phyloP scores from a whole-genome alignment of 345 rosid genomes.

The Syzygium oleosum region DNA sequence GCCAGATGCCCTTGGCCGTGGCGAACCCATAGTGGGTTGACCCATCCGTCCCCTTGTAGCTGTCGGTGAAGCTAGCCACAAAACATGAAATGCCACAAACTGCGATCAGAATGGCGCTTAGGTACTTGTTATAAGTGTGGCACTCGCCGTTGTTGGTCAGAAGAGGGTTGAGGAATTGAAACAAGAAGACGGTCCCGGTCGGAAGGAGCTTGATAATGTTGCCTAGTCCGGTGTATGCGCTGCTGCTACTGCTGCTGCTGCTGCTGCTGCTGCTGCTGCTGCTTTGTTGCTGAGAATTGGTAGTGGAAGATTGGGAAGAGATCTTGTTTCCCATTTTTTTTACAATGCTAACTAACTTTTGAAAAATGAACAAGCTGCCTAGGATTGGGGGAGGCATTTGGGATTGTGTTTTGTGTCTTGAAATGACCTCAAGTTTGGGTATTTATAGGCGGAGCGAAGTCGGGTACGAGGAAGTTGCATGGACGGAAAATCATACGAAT shows the following conservation, averaged over 20 bases:
- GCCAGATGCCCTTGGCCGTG: constrained; percentile 55
- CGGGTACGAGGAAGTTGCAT: constrained; percentile 1
- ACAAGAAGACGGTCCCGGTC: constrained; percentile 72
- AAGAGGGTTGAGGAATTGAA: constrained; percentile 72
- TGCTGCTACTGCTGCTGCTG: neutral
- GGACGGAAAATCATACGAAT: constrained; percentile 4
- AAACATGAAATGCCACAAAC: constrained; percentile 62
- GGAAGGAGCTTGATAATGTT: constrained; percentile 80
- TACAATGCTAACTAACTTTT: neutral
- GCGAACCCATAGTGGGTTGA: constrained; percentile 50
- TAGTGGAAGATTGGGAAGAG: neutral
- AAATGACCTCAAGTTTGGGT: neutral
- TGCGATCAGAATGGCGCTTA: constrained; percentile 38
- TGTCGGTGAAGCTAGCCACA: constrained; percentile 62
- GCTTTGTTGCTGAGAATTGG: constrained; percentile 1
- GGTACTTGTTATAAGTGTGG: constrained; percentile 36
- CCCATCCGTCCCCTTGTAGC: constrained; percentile 46
- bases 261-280: neutral
- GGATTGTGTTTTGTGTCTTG: neutral
- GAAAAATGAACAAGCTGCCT: neutral
- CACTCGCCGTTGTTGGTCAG: constrained; percentile 67
- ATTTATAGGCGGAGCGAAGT: neutral
- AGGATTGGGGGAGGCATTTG: neutral
- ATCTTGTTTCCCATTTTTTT: neutral
- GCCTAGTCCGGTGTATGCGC: constrained; percentile 41